phyloP scores from a whole-genome alignment of 208 protist genomes.

The Angomonas ambiguus region DNA sequence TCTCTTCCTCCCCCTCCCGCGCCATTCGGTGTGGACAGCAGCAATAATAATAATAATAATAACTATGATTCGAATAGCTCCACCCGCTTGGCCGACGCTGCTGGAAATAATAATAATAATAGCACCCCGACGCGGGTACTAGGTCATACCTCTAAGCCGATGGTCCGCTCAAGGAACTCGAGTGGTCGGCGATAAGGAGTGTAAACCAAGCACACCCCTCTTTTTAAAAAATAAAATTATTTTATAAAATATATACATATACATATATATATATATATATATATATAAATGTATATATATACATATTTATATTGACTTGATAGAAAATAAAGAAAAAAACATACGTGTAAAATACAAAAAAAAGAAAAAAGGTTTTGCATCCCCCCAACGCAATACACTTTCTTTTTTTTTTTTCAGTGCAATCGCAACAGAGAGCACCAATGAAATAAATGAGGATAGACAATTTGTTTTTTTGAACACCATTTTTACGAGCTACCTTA shows the following conservation, averaged over 20 bases:
- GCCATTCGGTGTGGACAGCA: neutral
- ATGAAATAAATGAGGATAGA: too few relatives aligned
- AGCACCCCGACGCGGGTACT: conserved; percentile 27
- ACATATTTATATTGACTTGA: conserved; percentile 2
- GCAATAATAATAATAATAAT: neutral
- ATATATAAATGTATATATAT: neutral
- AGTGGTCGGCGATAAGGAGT: neutral
- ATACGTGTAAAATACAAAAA: conserved; percentile 5
- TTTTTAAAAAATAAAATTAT: neutral
- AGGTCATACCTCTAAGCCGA: conserved; percentile 66
- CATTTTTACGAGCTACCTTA: too few relatives aligned
- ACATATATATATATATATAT: neutral
- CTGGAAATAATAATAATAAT: conserved; percentile 9
- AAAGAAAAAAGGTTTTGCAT: neutral
- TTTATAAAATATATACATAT: neutral
- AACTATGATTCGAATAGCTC: neutral
- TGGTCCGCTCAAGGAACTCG: conserved; percentile 29
- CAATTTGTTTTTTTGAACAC: too few relatives aligned
- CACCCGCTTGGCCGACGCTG: neutral
- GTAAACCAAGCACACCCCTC: too few relatives aligned
- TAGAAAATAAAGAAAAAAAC: neutral
- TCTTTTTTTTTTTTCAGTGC: neutral
- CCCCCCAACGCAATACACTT: conserved; percentile 4
- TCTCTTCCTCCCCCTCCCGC: neutral
- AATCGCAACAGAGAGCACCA: too few relatives aligned